Base-by-base conservation (phyloP, 371 early-diverging fungal genomes). In the Lichtheimia ramosa region DNA sequence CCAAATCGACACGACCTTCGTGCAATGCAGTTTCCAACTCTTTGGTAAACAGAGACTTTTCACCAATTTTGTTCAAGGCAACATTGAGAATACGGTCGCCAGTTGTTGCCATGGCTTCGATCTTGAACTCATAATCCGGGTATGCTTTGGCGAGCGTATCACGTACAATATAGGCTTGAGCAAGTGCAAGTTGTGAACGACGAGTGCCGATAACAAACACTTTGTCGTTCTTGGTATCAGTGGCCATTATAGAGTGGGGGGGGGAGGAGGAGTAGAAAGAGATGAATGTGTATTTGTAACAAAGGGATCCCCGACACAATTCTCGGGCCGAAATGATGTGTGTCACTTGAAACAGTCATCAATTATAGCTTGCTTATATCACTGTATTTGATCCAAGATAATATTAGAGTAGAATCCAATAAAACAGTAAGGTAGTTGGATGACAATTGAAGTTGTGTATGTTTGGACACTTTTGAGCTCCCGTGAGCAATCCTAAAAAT, bases 31-130 rank as follows among this genome's bases (percentile, higher is more conserved):
- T 68, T 63, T 97, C 96, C 5, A 97, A 83, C 61, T 97, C 98
- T 61, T 96, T 95, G 46, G 97, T 98, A 65, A 98, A 98, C 48
- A 98, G 73, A 0, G 91, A 83, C 66, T 96, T 97, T 59, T 91
- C 86, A 27, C 98, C 97, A 64, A 97, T 95, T 74, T 96, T 92
- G 63, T 81, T 86, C 48, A 98, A 75, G 0, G 97, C 89, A n/a
- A 85, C 78, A 62, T 92, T 87, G 52, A 92, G 87, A 54, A 92
- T 86, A 59, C 91, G 82, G 76, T 98, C 98, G 27, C 94, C 94
- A 0, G 83, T 89, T 6, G 96, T 96, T 5, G 89, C 82, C 89
- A 96, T 95, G 48, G 87, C 78, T 58, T 77, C 72, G 25, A 95
- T 74, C 7, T 78, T 63, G 55, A 94, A 88, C 7, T 68, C 43